phyloP scores from a whole-genome alignment of 2,329 filamentous ascomycete genomes.

The Bipolaris bicolor region DNA sequence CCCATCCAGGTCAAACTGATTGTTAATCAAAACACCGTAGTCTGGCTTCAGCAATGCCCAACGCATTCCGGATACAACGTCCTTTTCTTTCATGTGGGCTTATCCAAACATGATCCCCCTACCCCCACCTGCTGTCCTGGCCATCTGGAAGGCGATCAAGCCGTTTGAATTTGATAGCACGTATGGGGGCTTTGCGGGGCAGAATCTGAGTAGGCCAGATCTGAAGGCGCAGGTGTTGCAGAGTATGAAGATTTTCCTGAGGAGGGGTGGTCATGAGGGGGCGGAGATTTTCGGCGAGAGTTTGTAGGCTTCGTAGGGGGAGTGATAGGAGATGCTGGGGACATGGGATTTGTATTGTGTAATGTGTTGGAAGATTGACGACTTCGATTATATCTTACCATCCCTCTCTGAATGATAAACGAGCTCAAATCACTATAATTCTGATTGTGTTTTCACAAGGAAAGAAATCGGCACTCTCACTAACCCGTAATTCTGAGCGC shows the following conservation, averaged over 20 bases:
- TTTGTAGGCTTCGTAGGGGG: neutral
- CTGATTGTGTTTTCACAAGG: too few relatives aligned
- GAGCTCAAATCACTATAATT: too few relatives aligned
- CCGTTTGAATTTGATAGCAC: conserved; percentile 68
- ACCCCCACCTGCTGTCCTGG: conserved; percentile 64
- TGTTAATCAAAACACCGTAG: conserved; percentile 11
- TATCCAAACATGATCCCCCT: conserved; percentile 67
- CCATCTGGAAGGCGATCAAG: conserved; percentile 73
- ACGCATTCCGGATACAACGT: conserved; percentile 54
- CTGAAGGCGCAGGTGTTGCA: conserved; percentile 72
- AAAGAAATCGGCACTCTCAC: too few relatives aligned
- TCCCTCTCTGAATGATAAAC: too few relatives aligned
- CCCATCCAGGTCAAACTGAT: neutral
- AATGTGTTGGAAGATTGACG: too few relatives aligned
- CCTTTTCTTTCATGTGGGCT: conserved; percentile 77
- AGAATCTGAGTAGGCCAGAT: conserved; percentile 63
- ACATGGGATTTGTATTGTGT: too few relatives aligned
- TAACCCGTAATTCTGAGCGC: too few relatives aligned
- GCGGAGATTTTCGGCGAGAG: conserved; percentile 50
- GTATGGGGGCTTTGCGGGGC: conserved; percentile 69
- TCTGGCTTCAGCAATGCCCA: conserved; percentile 48
- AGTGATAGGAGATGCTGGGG: too few relatives aligned
- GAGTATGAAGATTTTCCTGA: conserved; percentile 77
- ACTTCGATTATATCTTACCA: too few relatives aligned
- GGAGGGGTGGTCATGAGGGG: conserved; percentile 55